Base-by-base conservation (phyloP, 228 moss, liverwort and hornwort genomes). In the Sphagnum magellanicum region DNA sequence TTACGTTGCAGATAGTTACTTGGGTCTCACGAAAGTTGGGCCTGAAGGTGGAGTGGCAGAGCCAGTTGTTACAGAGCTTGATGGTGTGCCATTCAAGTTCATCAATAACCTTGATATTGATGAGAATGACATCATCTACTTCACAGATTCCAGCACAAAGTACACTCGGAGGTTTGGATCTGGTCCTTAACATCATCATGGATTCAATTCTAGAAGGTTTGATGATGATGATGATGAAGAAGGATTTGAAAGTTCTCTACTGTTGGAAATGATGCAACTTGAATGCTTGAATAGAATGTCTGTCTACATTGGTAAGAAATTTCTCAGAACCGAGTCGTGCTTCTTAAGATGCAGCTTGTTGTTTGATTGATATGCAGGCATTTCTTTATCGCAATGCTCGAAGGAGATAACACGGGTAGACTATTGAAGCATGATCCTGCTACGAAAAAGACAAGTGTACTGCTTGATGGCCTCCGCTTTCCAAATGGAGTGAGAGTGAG, bases 81-180 rank as follows among this genome's bases (percentile, higher is more conserved):
- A 86, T 49, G 91, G 91, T 53, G 78, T 78, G 52, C 78, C 81
- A 48, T 67, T 91, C 6, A 63, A 65, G 5, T 85, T 96, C 46
- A 67, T 67, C 50, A 96, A 96, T 62, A 91, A 96, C 67, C 81
- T 96, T 63, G 92, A 92, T 75, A 85, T 96, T 52, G 92, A 86
- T 59, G 81, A 90, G 63, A 89, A 88, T 68, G 92, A 86, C 50
- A 80, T 80, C 50, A 70, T 92, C 46, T 92, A 92, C 62, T 91
- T 96, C 76, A 89, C 92, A 67, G 92, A 80, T 73, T 91, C 88
- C 74, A 96, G 91, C 72, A 71, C 80, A 70, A 92, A 88, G 70
- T 91, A 89, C 65, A 80, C 82, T 5, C 87, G 95, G 68, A 90
- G 89, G 95, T 95, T 9, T 5, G 50, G 6, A 10, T 32, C 32